Evolutionary conservation across 371 early-diverging fungal species (phyloP).

Genomic region (Dipsacomyces acuminosporus): DNA sequence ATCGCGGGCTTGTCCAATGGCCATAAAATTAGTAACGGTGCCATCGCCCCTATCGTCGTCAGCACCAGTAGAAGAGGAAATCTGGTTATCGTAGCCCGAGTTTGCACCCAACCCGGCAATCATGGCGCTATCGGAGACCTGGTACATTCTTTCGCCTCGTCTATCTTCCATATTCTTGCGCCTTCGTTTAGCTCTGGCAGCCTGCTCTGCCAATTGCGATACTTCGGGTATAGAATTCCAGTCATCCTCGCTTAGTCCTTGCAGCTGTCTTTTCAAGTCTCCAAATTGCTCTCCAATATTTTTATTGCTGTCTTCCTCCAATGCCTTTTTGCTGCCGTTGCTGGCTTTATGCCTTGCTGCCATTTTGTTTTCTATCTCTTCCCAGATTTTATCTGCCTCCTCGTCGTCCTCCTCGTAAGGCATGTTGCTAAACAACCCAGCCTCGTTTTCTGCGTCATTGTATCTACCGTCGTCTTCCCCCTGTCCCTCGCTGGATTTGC

Average conservation of each 20-base stretch:
- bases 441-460: constrained; percentile 93
- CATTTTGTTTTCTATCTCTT: constrained; percentile 84
- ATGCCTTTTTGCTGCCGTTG: constrained; percentile 45
- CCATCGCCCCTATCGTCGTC: constrained; percentile 24
- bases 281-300: constrained; percentile 84
- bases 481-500: constrained; percentile 49
- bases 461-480: constrained; percentile 64
- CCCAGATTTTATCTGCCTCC: constrained; percentile 93
- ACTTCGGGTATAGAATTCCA: constrained; percentile 94
- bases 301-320: not conserved
- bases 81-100: constrained; percentile 46
- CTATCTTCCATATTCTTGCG: constrained; percentile 36
- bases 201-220: constrained; percentile 80
- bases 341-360: constrained; percentile 66
- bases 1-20: constrained; percentile 92
- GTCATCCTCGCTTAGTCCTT: constrained; percentile 71
- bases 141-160: constrained; percentile 63
- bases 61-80: constrained; percentile 48
- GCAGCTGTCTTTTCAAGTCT: constrained; percentile 81
- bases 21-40: constrained; percentile 59
- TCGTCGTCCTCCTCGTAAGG: constrained; percentile 96
- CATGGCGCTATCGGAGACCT: constrained; percentile 82
- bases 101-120: constrained; percentile 40
- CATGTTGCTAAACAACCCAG: constrained; percentile 77
- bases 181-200: constrained; percentile 61